A percentile compares a stretch with the other conserved stretches of the same genome.
Evolutionary conservation across 768 basidiomycete species (phyloP).

Genomic region (Leccinum arenicola): DNA sequence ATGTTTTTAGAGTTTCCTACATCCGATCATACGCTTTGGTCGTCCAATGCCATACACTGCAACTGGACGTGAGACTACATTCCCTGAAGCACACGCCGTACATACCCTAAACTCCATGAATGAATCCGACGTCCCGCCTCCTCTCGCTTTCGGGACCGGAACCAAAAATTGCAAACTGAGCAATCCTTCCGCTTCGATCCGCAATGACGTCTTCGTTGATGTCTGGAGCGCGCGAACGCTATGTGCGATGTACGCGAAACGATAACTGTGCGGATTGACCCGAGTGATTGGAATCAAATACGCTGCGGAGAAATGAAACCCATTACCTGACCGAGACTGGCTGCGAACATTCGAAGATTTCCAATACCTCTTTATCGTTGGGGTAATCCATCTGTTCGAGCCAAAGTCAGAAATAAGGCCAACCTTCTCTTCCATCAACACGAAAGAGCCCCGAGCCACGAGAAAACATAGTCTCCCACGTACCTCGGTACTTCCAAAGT

Average conservation of each 20-base stretch:
- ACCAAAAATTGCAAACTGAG: slow-evolving; percentile 91
- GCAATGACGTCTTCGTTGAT: slow-evolving; percentile 84
- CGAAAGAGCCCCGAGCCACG: not conserved
- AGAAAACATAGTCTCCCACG: slow-evolving; percentile 4
- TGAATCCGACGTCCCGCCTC: slow-evolving; percentile 48
- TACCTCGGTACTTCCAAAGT: slow-evolving; percentile 85
- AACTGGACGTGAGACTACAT: slow-evolving; percentile 9
- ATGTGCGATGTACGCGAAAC: slow-evolving; percentile 71
- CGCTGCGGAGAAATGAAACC: not conserved
- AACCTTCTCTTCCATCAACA: not conserved
- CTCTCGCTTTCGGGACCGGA: slow-evolving; percentile 44
- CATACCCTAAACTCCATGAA: slow-evolving; percentile 89
- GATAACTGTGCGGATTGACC: slow-evolving; percentile 55
- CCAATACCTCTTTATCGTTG: slow-evolving; percentile 86
- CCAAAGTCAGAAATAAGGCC: not conserved
- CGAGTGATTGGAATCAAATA: not conserved
- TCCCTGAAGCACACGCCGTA: slow-evolving; percentile 5
- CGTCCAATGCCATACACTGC: slow-evolving; percentile 33
- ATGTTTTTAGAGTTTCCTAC: slow-evolving; percentile 19
- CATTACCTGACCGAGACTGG: slow-evolving; percentile 69
- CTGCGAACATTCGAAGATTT: slow-evolving; percentile 79
- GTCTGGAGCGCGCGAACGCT: slow-evolving; percentile 73
- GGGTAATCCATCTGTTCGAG: slow-evolving; percentile 88
- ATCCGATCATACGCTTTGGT: slow-evolving; percentile 22
- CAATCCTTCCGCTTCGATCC: slow-evolving; percentile 80